Evolutionary conservation across 169 alveolate genomes (phyloP).

Genomic region (Cryptosporidium xiaoi): DNA sequence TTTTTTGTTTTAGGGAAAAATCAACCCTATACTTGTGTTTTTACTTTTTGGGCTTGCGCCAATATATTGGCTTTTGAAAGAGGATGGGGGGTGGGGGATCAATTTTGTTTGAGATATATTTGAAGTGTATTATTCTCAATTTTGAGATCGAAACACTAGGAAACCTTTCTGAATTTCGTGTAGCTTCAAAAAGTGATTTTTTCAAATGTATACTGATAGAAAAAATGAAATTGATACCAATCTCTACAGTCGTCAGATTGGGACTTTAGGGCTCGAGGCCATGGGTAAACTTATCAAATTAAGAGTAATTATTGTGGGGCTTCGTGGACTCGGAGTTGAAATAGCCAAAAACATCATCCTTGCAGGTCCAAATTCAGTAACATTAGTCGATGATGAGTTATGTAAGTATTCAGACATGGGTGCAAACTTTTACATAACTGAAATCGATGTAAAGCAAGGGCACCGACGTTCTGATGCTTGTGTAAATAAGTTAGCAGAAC

Average conservation of each 20-base stretch:
- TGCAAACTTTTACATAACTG: conserved; percentile 91
- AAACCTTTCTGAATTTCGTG: too few relatives aligned
- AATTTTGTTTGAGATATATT: too few relatives aligned
- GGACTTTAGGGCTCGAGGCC: conserved; percentile 98
- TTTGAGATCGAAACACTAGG: too few relatives aligned
- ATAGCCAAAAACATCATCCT: conserved; percentile 95
- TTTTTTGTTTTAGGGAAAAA: too few relatives aligned
- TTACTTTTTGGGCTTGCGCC: too few relatives aligned
- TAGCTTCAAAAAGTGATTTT: neutral
- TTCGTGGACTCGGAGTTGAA: conserved; percentile 92
- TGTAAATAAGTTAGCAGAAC: conserved; percentile 86
- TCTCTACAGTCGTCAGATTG: conserved; percentile 97
- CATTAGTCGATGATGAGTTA: conserved; percentile 89
- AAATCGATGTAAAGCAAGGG: conserved; percentile 88
- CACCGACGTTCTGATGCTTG: conserved; percentile 88
- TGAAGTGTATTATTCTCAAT: too few relatives aligned
- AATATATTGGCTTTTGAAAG: too few relatives aligned
- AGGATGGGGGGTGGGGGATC: too few relatives aligned
- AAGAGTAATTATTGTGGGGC: conserved; percentile 93
- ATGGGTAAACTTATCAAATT: conserved; percentile 94
- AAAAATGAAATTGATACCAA: conserved; percentile 90
- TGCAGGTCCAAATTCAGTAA: conserved; percentile 95
- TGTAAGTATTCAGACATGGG: conserved; percentile 91
- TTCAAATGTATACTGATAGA: conserved; percentile 21
- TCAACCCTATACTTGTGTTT: too few relatives aligned